Evolutionary conservation across 768 basidiomycete species (phyloP), one percentile per base, ranked within the genome.

Genomic region (Xerocomellus chrysenteron): DNA sequence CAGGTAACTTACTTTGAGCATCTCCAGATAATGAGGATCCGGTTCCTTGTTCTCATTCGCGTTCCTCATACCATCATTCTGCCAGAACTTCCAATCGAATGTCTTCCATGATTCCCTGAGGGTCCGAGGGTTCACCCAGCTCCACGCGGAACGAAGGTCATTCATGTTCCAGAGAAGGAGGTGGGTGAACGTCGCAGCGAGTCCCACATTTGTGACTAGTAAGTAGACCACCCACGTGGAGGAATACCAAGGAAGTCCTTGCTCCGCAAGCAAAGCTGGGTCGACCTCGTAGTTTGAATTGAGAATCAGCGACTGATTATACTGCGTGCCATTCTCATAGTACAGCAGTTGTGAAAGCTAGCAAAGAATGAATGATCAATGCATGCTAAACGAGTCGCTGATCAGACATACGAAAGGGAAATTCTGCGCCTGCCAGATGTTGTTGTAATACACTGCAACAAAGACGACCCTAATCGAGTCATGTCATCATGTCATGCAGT

Each of bases 381-480:
- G 21, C 11, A 30, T 8, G 24, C 10, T 10, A 6, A 16, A 19
- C 5, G 4, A 43, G 26, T 51, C 17, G 16, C 46, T 48, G 44
- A 66, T 69, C 80, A 81, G 2, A 55, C 67, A 44, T 66, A 77
- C 74, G 72, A 84, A 85, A 4, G 85, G 84, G 75, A 86, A 85
- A 61, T 74, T 79, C 63, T 84, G 80, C 2, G 78, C 78, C 42
- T 80, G 67, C 85, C 84, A 86, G 10, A 78, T 71, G 58, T 87
- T 85, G 36, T 64, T 74, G 12, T 78, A 78, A 62, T 74, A 81
- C 0, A 76, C 63, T 0, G 72, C 46, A 45, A 53, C 76, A 58
- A 58, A 79, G 68, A 69, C 77, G 65, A 58, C 76, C 66, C 64
- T 65, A 62, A 40, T 64, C 56, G 39, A 68, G 5, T n/a, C 33